Evolutionary conservation across 2,329 filamentous ascomycete species (phyloP).

Genomic region (Aspergillus pseudonomiae): DNA sequence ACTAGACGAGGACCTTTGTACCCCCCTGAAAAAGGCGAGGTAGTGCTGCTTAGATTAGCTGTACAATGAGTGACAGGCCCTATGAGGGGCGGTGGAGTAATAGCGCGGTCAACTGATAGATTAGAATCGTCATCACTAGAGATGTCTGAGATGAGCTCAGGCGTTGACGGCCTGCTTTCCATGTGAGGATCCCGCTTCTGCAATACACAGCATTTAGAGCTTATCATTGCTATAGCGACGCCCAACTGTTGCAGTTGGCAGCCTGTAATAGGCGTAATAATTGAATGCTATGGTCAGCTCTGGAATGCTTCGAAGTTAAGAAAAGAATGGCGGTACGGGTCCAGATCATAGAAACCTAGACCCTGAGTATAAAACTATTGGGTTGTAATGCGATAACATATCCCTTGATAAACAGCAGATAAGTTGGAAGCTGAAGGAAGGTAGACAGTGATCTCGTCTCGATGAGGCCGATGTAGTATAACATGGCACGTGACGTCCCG

Average conservation of each 20-base stretch:
- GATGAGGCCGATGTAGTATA: neutral
- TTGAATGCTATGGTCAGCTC: slow-evolving; percentile 5
- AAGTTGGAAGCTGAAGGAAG: slow-evolving; percentile 1
- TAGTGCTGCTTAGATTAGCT: slow-evolving; percentile 5
- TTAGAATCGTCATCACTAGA: slow-evolving; percentile 12
- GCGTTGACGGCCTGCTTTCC: slow-evolving; percentile 8
- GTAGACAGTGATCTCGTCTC: neutral
- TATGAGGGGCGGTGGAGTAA: slow-evolving; percentile 10
- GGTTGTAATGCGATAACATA: neutral
- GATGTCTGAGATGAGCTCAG: slow-evolving; percentile 13
- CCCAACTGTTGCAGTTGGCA: neutral
- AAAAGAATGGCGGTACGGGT: slow-evolving; percentile 11
- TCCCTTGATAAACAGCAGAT: neutral
- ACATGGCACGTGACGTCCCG: slow-evolving; percentile 16
- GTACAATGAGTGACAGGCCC: slow-evolving; percentile 11
- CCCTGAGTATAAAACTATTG: slow-evolving; percentile 9
- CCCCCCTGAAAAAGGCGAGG: neutral
- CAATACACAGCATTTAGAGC: slow-evolving; percentile 25
- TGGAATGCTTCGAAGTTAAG: neutral
- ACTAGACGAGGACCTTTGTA: neutral
- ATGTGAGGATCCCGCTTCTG: slow-evolving; percentile 18
- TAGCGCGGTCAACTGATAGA: slow-evolving; percentile 5
- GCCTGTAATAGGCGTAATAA: slow-evolving; percentile 4
- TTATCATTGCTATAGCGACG: slow-evolving; percentile 9
- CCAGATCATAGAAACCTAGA: neutral